Evolutionary conservation across 129 eudicot genomes (phyloP).

Genomic region (Flaveria linearis): DNA sequence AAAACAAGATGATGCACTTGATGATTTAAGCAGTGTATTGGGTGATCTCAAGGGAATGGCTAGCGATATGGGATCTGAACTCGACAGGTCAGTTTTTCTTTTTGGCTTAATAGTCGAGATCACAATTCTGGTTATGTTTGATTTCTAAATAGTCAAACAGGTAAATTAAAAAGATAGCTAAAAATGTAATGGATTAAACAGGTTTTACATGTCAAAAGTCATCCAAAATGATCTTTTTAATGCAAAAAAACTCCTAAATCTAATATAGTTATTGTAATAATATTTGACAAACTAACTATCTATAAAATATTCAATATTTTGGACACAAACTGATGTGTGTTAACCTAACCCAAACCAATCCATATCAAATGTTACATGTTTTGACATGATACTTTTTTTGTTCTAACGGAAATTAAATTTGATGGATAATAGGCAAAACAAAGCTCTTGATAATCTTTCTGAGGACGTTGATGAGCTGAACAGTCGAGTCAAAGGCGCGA

Average conservation of each 20-base stretch:
- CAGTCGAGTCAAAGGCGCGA: constrained; percentile 83
- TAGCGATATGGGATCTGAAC: constrained; percentile 86
- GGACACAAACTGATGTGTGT: neutral
- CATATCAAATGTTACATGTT: neutral
- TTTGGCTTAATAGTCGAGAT: neutral
- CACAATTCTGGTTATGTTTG: neutral
- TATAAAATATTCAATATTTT: neutral
- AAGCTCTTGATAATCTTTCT: constrained; percentile 73
- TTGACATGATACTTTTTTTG: neutral
- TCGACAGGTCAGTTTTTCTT: constrained; percentile 54
- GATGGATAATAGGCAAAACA: constrained; percentile 70
- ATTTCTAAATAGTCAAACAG: neutral
- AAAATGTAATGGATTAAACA: neutral
- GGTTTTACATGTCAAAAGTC: neutral
- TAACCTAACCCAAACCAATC: neutral
- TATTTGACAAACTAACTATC: neutral
- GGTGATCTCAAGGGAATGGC: constrained; percentile 99
- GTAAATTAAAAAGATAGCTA: neutral
- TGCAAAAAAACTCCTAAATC: neutral
- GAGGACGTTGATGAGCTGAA: constrained; percentile 89
- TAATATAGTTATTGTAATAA: neutral
- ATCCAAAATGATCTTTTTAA: neutral
- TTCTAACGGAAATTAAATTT: neutral
- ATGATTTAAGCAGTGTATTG: constrained; percentile 69
- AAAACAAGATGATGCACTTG: constrained; percentile 85